Evolutionary conservation across 495 filamentous ascomycete species (phyloP), one percentile per base, ranked within the genome.

Genomic region (Staphylotrichum longicolle): DNA sequence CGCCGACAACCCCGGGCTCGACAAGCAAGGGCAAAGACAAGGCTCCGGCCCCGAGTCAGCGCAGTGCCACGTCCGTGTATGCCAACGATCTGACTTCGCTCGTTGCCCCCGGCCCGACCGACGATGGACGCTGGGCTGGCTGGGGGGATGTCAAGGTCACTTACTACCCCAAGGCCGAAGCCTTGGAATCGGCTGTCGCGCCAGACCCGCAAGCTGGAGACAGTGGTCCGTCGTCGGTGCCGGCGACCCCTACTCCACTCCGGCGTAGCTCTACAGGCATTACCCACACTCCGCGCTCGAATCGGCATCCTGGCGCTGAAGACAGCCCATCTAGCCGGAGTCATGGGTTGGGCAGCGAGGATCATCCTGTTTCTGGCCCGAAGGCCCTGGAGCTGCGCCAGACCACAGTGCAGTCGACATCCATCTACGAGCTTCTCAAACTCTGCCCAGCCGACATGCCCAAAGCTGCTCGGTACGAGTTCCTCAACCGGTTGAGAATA

Each of bases 401-500:
- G 62, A 80, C 83, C 14, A 81, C 82, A 34, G 76, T 97, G 44
- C 76, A 81, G 44, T 78, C 83, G 8, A 77, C 79, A 0, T 81
- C 84, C 6, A 72, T 86, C 35, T 87, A 93, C 64, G 83, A 88
- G 35, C 77, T 96, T 39, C 71, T 97, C 41, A 80, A 80, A 4
- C 77, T 78, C 4, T 82, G 85, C 40, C 71, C 91, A 4, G 69
- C 81, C 7, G 84, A 89, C 40, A 70, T 96, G 52, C 90, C 93
- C 4, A 77, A 84, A 41, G 83, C 88, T 46, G 78, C 83, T 1
- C 85, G 88, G 62, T 98, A 95, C 71, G 93, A 96, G 60, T 80
- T 95, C 30, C 83, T 98, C n/a, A 85, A 91, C 62, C 87, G 88
- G 27, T 72, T 96, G 30, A 88, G 95, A 41, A 83, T 88, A 39